Percentiles rank a stretch among this genome's conserved stretches.
phyloP scores from a whole-genome alignment of 352 stramenopile genomes.

The Aphanomyces euteiches region DNA sequence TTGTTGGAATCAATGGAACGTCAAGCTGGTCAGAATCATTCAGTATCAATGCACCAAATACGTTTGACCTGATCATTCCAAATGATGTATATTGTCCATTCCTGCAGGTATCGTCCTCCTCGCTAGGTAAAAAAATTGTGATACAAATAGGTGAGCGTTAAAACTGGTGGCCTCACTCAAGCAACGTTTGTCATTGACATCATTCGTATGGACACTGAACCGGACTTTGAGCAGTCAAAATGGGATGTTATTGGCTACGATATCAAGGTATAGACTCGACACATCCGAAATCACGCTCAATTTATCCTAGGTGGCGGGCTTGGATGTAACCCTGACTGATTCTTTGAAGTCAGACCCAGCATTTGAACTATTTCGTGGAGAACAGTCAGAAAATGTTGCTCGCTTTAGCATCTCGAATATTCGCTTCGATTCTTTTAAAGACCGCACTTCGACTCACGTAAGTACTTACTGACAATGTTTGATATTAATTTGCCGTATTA shows the following conservation, averaged over 20 bases:
- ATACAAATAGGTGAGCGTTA: conserved; percentile 43
- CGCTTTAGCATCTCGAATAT: conserved; percentile 66
- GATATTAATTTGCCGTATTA: conserved; percentile 31
- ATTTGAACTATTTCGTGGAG: conserved; percentile 13
- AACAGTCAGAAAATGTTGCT: conserved; percentile 48
- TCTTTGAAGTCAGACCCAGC: conserved; percentile 13
- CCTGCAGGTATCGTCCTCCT: conserved; percentile 39
- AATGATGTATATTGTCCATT: conserved; percentile 29
- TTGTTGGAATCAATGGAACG: conserved; percentile 42
- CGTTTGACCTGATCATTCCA: conserved; percentile 50
- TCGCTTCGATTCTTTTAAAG: conserved; percentile 42
- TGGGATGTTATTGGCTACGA: conserved; percentile 25
- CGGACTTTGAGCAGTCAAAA: background rate
- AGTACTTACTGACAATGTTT: background rate
- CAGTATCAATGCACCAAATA: conserved; percentile 47
- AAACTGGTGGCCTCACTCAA: conserved; percentile 69
- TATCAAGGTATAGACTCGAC: conserved; percentile 7
- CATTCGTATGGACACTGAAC: conserved; percentile 26
- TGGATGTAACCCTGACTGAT: conserved; percentile 69
- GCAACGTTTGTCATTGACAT: conserved; percentile 69
- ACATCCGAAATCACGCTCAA: conserved; percentile 41
- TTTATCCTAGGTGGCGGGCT: conserved; percentile 56
- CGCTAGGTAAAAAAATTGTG: background rate
- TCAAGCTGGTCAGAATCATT: conserved; percentile 69
- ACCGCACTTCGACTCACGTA: conserved; percentile 10